Percentiles rank a stretch among this genome's conserved stretches.
phyloP scores from a whole-genome alignment of 305 asterid genomes.

The Euphrasia arctica region DNA sequence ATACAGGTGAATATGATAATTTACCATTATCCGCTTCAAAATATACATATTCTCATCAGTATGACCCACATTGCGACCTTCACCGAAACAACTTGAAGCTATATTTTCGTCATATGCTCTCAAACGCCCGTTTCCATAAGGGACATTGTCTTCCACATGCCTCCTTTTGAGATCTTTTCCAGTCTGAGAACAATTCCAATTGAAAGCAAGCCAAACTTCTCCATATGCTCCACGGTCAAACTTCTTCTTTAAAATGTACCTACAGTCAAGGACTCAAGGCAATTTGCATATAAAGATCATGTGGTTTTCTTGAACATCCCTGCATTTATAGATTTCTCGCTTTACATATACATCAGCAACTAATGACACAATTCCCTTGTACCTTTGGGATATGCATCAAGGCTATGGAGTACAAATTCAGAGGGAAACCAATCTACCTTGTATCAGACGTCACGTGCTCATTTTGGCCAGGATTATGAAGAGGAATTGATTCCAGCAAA shows the following conservation, averaged over 20 bases:
- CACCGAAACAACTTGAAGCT: slow-evolving; percentile 31
- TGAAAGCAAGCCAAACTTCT: slow-evolving; percentile 99
- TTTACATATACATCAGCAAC: slow-evolving; percentile 20
- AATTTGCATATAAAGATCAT: no score
- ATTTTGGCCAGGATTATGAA: slow-evolving; percentile 57
- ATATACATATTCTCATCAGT: slow-evolving; percentile 64
- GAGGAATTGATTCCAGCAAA: slow-evolving; percentile 84
- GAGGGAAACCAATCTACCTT: slow-evolving; percentile 47
- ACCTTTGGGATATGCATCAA: slow-evolving; percentile 12
- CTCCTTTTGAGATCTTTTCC: slow-evolving; percentile 38
- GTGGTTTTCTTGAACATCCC: no score
- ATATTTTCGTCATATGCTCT: slow-evolving; percentile 42
- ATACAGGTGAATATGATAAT: slow-evolving; percentile 14
- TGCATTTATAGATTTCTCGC: slow-evolving; percentile 9
- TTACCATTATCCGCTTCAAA: slow-evolving; percentile 97
- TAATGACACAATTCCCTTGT: slow-evolving; percentile 18
- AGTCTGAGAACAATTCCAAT: slow-evolving; percentile 82
- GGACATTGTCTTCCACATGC: slow-evolving; percentile 34
- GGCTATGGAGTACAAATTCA: slow-evolving; percentile 8
- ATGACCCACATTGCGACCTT: slow-evolving; percentile 42
- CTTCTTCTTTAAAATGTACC: slow-evolving; percentile 93
- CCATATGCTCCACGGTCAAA: slow-evolving; percentile 98
- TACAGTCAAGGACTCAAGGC: slow-evolving; percentile 29
- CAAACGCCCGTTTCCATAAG: slow-evolving; percentile 31
- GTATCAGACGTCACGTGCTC: slow-evolving; percentile 60